phyloP scores from a whole-genome alignment of 2,329 filamentous ascomycete species.

The Xylaria sp. region DNA sequence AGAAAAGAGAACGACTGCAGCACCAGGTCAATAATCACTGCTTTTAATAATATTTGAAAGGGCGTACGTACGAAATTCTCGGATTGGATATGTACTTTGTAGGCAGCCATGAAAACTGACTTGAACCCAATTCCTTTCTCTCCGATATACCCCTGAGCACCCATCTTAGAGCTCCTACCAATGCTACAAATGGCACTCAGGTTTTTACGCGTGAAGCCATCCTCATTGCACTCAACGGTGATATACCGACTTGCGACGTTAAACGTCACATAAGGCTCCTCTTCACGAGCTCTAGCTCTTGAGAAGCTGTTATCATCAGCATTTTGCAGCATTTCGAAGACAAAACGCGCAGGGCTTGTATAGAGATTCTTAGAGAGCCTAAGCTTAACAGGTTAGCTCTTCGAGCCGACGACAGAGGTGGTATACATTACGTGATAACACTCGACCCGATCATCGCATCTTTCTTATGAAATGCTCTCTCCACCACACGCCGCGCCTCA shows the following conservation, averaged over 20 bases:
- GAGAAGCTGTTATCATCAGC: constrained; percentile 61
- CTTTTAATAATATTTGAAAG: no score
- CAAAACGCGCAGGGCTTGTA: constrained; percentile 56
- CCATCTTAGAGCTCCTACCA: constrained; percentile 58
- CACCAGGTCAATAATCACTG: neutral
- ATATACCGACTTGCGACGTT: constrained; percentile 52
- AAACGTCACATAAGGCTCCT: constrained; percentile 50
- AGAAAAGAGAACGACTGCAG: constrained; percentile 55
- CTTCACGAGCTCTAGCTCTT: constrained; percentile 34
- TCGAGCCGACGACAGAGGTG: neutral
- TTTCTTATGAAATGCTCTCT: constrained; percentile 14
- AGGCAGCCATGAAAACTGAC: constrained; percentile 59
- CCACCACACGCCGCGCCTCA: constrained; percentile 8
- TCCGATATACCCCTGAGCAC: constrained; percentile 56
- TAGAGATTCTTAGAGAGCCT: constrained; percentile 57
- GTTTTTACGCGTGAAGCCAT: constrained; percentile 56
- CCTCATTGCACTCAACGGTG: constrained; percentile 61
- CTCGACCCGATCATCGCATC: constrained; percentile 14
- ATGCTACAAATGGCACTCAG: constrained; percentile 58
- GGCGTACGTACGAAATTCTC: constrained; percentile 48
- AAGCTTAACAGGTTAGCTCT: neutral
- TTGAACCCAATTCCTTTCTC: constrained; percentile 64
- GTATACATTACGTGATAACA: constrained; percentile 2
- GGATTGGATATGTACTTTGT: constrained; percentile 57
- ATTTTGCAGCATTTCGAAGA: constrained; percentile 65